A percentile compares a stretch with the other conserved stretches of the same genome.
phyloP scores from a whole-genome alignment of 345 rosid genomes.

The Salix caprea region DNA sequence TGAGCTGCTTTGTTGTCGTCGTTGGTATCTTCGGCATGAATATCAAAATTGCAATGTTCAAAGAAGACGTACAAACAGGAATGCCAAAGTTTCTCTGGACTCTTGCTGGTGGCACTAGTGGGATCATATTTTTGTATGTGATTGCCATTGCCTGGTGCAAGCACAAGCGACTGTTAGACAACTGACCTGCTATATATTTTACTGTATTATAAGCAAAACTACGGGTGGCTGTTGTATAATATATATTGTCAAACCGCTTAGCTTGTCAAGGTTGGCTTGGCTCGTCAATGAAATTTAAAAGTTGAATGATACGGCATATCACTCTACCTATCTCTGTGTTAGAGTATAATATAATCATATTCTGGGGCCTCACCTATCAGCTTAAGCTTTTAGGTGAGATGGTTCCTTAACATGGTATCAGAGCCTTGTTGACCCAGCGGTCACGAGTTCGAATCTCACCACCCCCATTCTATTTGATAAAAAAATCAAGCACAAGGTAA shows the following conservation, averaged over 20 bases:
- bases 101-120: constrained; percentile 58
- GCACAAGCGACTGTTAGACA: constrained; percentile 66
- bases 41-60: constrained; percentile 53
- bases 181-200: not conserved
- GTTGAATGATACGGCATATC: not conserved
- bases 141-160: constrained; percentile 82
- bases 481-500: no score
- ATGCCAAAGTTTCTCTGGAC: constrained; percentile 62
- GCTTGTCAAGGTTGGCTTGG: not conserved
- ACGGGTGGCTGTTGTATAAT: not conserved
- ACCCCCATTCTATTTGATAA: no score
- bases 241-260: not conserved
- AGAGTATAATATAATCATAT: no score
- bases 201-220: not conserved
- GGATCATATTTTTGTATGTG: constrained; percentile 57
- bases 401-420: no score
- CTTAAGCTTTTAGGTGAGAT: no score
- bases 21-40: constrained; percentile 82
- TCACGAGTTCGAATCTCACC: no score
- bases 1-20: constrained; percentile 61
- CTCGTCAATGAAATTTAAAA: not conserved
- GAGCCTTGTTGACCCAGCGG: no score
- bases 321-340: no score
- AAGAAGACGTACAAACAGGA: constrained; percentile 11
- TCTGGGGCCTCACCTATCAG: no score